Percentiles rank a stretch among this genome's conserved stretches.
These are phyloP conservation scores for Hygrophorus pudorinus DNA, from an alignment of 768 basidiomycete species.

Conservation along the genomic window DNA sequence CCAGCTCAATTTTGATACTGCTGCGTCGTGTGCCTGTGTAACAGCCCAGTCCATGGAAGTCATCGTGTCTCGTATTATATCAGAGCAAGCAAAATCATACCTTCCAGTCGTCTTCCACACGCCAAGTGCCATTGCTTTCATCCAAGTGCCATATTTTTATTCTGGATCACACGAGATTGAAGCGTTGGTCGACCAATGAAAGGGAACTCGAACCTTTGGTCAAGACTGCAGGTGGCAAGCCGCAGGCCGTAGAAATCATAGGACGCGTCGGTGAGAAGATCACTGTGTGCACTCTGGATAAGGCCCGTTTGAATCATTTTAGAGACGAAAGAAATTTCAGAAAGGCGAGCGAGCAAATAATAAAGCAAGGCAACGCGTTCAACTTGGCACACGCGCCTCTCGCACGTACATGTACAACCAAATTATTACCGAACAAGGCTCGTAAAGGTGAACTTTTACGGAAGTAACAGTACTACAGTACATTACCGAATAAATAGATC, in stretches of 20 bases:
- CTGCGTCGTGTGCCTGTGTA: slow-evolving; percentile 88
- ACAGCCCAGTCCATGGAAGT: not conserved
- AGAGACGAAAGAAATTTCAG: too few species aligned
- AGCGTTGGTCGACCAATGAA: slow-evolving; percentile 5
- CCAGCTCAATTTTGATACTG: slow-evolving; percentile 77
- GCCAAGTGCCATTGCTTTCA: slow-evolving; percentile 65
- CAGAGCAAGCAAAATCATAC: slow-evolving; percentile 26
- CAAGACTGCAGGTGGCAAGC: slow-evolving; percentile 73
- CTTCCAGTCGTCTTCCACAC: slow-evolving; percentile 85
- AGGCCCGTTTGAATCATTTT: slow-evolving; percentile 68
- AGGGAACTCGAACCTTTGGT: slow-evolving; percentile 44
- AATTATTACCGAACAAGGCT: too few species aligned
- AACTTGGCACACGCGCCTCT: too few species aligned
- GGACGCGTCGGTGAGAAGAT: slow-evolving; percentile 75
- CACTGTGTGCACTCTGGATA: slow-evolving; percentile 67
- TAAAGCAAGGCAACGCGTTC: too few species aligned
- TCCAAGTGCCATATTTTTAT: slow-evolving; percentile 85
- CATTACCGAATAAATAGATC: too few species aligned
- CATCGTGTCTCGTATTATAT: too few species aligned
- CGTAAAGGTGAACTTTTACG: too few species aligned
- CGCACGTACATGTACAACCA: too few species aligned
- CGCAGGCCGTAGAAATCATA: slow-evolving; percentile 87
- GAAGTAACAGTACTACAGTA: too few species aligned
- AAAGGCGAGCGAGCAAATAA: too few species aligned
- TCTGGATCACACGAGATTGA: slow-evolving; percentile 25